These are phyloP conservation scores for Eudorina sp. DNA, from an alignment of 139 green algal genomes.

Conservation along the genomic window DNA sequence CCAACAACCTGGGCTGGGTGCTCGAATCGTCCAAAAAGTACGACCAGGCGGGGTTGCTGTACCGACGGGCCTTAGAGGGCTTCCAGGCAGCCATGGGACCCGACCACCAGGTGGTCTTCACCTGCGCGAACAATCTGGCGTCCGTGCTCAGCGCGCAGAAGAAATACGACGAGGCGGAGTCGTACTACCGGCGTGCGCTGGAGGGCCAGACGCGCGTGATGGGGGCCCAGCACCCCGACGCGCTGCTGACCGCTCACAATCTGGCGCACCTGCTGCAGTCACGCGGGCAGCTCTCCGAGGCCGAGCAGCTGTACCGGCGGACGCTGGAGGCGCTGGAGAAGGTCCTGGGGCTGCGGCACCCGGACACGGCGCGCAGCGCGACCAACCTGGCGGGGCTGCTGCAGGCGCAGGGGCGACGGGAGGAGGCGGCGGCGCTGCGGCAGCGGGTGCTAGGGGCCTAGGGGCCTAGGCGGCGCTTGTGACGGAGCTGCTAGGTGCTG, in stretches of 20 bases:
- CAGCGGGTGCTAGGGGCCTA: not conserved
- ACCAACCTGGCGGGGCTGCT: not conserved
- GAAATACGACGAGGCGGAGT: not conserved
- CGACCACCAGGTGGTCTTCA: not conserved
- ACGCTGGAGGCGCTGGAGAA: not conserved
- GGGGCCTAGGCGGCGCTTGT: too few species aligned
- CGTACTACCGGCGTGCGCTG: slow-evolving; percentile 3
- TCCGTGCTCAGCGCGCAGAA: not conserved
- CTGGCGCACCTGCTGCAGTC: not conserved
- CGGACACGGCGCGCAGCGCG: not conserved
- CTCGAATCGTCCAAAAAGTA: not conserved
- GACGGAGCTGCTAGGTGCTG: too few species aligned
- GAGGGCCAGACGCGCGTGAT: not conserved
- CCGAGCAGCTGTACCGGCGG: not conserved
- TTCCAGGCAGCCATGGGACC: too few species aligned
- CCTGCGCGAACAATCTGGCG: slow-evolving; percentile 21
- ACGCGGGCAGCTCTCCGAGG: not conserved
- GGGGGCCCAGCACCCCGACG: slow-evolving; percentile 35
- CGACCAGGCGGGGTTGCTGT: not conserved
- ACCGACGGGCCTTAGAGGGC: too few species aligned
- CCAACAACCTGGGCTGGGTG: not conserved
- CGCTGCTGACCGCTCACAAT: not conserved
- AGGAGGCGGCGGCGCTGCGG: not conserved
- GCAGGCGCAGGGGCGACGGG: not conserved
- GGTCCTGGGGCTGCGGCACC: not conserved